phyloP scores from a whole-genome alignment of 108 stramenopile species.

The Schizochytrium sp. region DNA sequence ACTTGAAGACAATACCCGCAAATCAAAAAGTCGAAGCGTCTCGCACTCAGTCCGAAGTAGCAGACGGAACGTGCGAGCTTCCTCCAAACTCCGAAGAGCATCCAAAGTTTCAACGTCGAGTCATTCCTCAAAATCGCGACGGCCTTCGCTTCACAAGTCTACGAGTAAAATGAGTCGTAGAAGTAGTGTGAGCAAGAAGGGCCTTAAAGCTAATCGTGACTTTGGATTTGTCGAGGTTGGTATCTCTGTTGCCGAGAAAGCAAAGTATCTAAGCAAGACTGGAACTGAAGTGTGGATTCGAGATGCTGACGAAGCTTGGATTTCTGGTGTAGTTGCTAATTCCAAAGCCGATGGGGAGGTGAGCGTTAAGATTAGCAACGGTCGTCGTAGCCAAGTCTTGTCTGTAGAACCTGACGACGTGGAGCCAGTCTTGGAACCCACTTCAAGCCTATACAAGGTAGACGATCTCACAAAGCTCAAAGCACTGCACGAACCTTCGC shows the following conservation, averaged over 20 bases:
- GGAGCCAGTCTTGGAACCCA: neutral
- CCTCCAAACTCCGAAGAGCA: too few species aligned
- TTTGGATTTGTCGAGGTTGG: neutral
- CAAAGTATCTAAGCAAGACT: conserved; percentile 27
- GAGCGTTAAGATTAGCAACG: neutral
- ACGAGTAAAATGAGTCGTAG: neutral
- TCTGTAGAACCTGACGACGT: neutral
- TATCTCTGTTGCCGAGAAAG: conserved; percentile 25
- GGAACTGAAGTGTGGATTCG: conserved; percentile 51
- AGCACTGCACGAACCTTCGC: conserved; percentile 96
- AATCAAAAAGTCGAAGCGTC: neutral
- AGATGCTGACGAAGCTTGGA: conserved; percentile 14
- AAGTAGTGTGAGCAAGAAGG: neutral
- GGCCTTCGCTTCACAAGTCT: too few species aligned
- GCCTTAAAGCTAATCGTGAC: conserved; percentile 29
- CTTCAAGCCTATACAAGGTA: conserved; percentile 56
- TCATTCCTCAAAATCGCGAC: too few species aligned
- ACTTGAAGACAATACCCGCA: neutral
- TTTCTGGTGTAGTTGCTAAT: neutral
- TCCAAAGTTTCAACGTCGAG: too few species aligned
- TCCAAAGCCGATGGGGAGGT: neutral
- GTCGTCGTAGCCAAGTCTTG: neutral
- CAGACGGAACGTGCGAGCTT: too few species aligned
- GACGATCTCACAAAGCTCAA: conserved; percentile 93
- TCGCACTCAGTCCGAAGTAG: neutral